phyloP scores from a whole-genome alignment of 805 yeast species.

The Nakazawaea wickerhamii region DNA sequence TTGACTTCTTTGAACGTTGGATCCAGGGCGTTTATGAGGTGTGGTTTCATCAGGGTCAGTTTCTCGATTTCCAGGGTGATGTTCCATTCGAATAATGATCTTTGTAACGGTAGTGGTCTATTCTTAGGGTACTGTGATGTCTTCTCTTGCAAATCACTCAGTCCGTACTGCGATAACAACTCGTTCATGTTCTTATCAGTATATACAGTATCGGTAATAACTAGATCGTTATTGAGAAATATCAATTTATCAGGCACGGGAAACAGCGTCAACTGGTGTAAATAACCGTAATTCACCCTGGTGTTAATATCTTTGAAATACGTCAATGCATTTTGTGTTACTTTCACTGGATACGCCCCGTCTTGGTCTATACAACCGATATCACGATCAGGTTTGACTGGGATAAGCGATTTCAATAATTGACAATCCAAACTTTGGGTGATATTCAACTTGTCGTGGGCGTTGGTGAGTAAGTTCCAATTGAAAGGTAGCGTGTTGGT shows the following conservation, averaged over 20 bases:
- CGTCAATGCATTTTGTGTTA: neutral
- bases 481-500: constrained; percentile 12
- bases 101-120: neutral
- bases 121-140: neutral
- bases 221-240: too few species aligned
- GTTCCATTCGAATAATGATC: constrained; percentile 3
- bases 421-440: neutral
- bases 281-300: constrained; percentile 1
- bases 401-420: neutral
- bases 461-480: constrained; percentile 12
- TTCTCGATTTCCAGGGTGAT: neutral
- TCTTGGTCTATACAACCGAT: neutral
- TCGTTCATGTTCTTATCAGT: too few species aligned
- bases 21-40: neutral
- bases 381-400: neutral
- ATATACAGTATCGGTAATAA: too few species aligned
- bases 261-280: constrained; percentile 2
- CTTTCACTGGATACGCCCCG: neutral
- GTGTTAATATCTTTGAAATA: constrained; percentile 3
- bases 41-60: neutral
- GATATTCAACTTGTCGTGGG: too few species aligned
- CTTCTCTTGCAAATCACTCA: neutral
- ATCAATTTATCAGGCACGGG: constrained; percentile 1
- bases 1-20: constrained; percentile 16
- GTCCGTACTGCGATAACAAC: too few species aligned